Percentiles rank a stretch among this genome's conserved stretches.
Evolutionary conservation across 2,329 filamentous ascomycete genomes (phyloP).

Genomic region (Aaosphaeria pasadenensis): DNA sequence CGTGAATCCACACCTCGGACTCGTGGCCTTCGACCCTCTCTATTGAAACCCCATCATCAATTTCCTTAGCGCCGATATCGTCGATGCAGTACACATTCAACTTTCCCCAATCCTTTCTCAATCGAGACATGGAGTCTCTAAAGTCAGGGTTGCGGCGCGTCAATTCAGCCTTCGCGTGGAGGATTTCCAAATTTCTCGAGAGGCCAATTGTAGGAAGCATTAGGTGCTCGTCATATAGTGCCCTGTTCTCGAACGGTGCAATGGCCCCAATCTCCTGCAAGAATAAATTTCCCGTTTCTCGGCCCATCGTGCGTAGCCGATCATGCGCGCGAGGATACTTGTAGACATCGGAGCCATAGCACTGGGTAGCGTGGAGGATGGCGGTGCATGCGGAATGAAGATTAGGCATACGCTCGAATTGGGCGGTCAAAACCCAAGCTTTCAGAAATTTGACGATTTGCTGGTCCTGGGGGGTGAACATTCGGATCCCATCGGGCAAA

Average conservation of each 20-base stretch:
- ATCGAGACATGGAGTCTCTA: conserved; percentile 53
- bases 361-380: conserved; percentile 59
- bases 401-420: conserved; percentile 40
- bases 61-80: conserved; percentile 61
- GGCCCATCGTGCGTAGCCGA: conserved; percentile 35
- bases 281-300: conserved; percentile 58
- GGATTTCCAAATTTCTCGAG: conserved; percentile 42
- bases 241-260: conserved; percentile 66
- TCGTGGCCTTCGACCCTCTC: conserved; percentile 53
- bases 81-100: conserved; percentile 72
- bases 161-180: conserved; percentile 32
- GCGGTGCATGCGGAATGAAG: conserved; percentile 62
- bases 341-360: conserved; percentile 49
- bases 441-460: conserved; percentile 67
- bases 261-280: conserved; percentile 74
- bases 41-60: conserved; percentile 77
- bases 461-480: conserved; percentile 52
- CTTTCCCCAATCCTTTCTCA: conserved; percentile 60
- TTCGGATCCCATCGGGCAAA: conserved; percentile 14
- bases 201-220: conserved; percentile 49
- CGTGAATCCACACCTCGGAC: conserved; percentile 67
- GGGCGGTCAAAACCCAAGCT: conserved; percentile 49
- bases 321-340: neutral
- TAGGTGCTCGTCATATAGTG: conserved; percentile 57
- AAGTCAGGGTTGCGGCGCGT: conserved; percentile 33